These are phyloP conservation scores for Spongospora subterranea DNA, from an alignment of 208 protist species.

Conservation along the genomic window DNA sequence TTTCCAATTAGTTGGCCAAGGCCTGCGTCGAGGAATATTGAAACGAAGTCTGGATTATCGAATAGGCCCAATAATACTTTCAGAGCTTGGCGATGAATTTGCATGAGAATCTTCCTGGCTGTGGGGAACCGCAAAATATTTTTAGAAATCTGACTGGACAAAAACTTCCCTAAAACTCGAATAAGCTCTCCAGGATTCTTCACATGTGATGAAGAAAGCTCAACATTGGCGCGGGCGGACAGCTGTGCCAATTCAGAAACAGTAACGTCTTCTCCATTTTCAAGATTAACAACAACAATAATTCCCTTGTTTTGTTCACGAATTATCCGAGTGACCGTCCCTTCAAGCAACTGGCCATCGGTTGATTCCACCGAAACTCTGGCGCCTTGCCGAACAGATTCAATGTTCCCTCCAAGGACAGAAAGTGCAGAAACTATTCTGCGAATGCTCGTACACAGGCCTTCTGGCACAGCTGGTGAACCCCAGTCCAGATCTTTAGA, in stretches of 20 bases:
- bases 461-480: not conserved
- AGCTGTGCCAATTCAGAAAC: constrained; percentile 24
- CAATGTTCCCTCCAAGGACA: constrained; percentile 46
- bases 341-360: constrained; percentile 52
- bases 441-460: not conserved
- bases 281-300: constrained; percentile 43
- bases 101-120: constrained; percentile 36
- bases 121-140: not conserved
- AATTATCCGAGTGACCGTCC: constrained; percentile 29
- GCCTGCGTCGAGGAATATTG: constrained; percentile 9
- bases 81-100: constrained; percentile 31
- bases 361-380: not conserved
- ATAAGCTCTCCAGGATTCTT: constrained; percentile 43
- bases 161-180: not conserved
- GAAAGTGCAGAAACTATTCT: not conserved
- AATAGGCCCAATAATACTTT: constrained; percentile 47
- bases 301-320: constrained; percentile 10
- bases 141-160: not conserved
- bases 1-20: constrained; percentile 15
- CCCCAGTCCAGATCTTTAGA: constrained; percentile 47
- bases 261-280: constrained; percentile 46
- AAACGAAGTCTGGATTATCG: constrained; percentile 22
- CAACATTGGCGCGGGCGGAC: constrained; percentile 4
- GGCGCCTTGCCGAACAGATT: constrained; percentile 32
- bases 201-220: constrained; percentile 12